A percentile compares a stretch with the other conserved stretches of the same genome.
These are phyloP conservation scores for Aspergillus udagawae DNA, from an alignment of 2,329 filamentous ascomycete species.

Conservation along the genomic window DNA sequence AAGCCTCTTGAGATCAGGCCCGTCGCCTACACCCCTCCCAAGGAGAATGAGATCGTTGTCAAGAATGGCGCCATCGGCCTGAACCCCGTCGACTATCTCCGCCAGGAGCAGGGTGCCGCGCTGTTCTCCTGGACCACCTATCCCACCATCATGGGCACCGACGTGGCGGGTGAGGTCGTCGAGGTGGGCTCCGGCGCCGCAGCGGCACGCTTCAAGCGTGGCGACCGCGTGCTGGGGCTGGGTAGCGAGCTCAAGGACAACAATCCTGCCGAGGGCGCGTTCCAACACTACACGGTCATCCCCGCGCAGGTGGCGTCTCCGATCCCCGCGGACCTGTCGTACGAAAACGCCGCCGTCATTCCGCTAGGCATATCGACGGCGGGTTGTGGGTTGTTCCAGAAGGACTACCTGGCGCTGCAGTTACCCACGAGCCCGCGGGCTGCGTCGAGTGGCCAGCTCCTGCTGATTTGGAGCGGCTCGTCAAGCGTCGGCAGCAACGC, in stretches of 20 bases:
- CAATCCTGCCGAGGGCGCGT: constrained; percentile 14
- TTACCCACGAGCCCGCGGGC: background rate
- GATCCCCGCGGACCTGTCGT: constrained; percentile 12
- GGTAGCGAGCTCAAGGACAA: constrained; percentile 13
- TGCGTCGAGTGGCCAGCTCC: background rate
- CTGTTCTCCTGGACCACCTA: constrained; percentile 29
- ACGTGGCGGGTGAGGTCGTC: constrained; percentile 44
- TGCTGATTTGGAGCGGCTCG: constrained; percentile 11
- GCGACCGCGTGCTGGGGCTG: constrained; percentile 42
- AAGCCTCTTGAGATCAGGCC: constrained; percentile 30
- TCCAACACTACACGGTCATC: constrained; percentile 22
- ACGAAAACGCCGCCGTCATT: constrained; percentile 17
- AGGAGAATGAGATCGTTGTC: constrained; percentile 37
- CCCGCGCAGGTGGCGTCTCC: constrained; percentile 9
- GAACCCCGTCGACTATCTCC: constrained; percentile 43
- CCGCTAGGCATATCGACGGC: constrained; percentile 20
- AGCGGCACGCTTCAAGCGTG: constrained; percentile 32
- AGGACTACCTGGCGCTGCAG: constrained; percentile 13
- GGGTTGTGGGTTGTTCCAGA: constrained; percentile 17
- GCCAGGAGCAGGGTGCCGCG: constrained; percentile 26
- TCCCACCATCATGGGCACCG: constrained; percentile 38
- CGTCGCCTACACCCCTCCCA: constrained; percentile 37
- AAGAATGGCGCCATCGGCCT: constrained; percentile 40
- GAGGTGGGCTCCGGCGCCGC: constrained; percentile 27
- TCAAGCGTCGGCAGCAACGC: constrained; percentile 43